Conservation (phyloP, 2,329 filamentous ascomycete genomes). For the Fusarium acutatum region DNA sequence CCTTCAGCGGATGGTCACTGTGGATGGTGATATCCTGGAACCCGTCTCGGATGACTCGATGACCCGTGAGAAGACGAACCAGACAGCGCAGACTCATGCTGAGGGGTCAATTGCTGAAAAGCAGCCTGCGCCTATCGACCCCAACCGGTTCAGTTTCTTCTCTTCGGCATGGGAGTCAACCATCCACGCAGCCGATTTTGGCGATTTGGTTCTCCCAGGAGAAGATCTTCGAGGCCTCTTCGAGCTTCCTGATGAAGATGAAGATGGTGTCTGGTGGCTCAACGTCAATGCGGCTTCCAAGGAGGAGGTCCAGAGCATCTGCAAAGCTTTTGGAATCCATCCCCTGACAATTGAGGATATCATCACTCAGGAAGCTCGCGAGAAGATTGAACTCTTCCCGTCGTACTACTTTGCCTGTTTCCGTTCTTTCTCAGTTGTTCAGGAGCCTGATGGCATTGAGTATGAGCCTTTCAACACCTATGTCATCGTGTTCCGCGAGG, state of each 20-base stretch:
- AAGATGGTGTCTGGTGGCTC: constrained; percentile 96
- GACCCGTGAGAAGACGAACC: constrained; percentile 57
- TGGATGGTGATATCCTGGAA: constrained; percentile 67
- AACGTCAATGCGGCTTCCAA: constrained; percentile 91
- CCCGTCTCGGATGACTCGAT: constrained; percentile 57
- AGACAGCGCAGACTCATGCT: constrained; percentile 35
- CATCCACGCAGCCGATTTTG: constrained; percentile 88
- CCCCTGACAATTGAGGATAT: constrained; percentile 97
- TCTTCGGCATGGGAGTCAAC: constrained; percentile 94
- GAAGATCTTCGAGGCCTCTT: constrained; percentile 92
- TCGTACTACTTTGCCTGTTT: constrained; percentile 99
- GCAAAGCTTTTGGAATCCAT: constrained; percentile 94
- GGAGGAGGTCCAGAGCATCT: constrained; percentile 87
- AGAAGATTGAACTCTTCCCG: constrained; percentile 98
- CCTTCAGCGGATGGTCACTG: constrained; percentile 54
- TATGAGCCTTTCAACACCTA: constrained; percentile 97
- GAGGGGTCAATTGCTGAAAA: constrained; percentile 48
- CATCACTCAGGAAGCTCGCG: constrained; percentile 90
- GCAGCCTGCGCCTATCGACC: constrained; percentile 58
- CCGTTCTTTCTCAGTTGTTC: constrained; percentile 84
- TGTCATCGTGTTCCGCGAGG: constrained; percentile 95
- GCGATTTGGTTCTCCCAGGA: constrained; percentile 86
- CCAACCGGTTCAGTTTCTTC: constrained; percentile 94
- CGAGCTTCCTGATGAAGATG: constrained; percentile 67
- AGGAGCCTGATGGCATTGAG: constrained; percentile 81